Base-by-base conservation (phyloP, 345 rosid genomes). In the Hibiscus tridactylites region DNA sequence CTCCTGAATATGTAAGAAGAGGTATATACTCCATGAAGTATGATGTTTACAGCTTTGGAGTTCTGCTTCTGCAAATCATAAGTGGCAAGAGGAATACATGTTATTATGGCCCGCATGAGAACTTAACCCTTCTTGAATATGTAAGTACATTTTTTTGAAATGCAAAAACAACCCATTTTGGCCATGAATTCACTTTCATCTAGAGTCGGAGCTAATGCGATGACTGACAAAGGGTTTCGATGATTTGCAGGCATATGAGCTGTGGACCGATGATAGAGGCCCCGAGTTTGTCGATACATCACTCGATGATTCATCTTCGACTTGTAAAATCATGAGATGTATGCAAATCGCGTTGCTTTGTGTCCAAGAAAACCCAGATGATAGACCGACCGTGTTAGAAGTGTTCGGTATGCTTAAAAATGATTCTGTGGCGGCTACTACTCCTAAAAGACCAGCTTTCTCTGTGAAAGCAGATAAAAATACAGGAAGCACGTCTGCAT, bases 311-410 rank as follows among this genome's bases (percentile, higher is more conserved):
- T 65, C 76, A 6, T 73, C 53, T 10, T 73, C 71, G 7, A 21
- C 71, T 42, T 65, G 71, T 56, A 73, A 73, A 31, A n/a, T 65
- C 26, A 29, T 44, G 44, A 39, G 57, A 73, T 73, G 76, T 9
- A 26, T 73, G 76, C 76, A 65, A 12, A 35, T 73, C 3, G 76
- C 71, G 9, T 29, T 73, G 71, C 70, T 73, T 0, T 56, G 76
- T 16, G 65, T 73, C 28, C 71, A 73, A n/a, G 71, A 73, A 73
- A 21, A 73, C 37, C 63, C 71, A 2, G 65, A 37, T 0, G 65
- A 65, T 46, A 73, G 76, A 39, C 76, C 71, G 9, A 24, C 76
- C 44, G 65, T 73, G 71, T 53, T 73, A 24, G 73, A 75, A 69
- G 78, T 68, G 13, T 68, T 28, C 57, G 56, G 61, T 0, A 49